Evolutionary conservation across 2,329 filamentous ascomycete genomes (phyloP).

Genomic region (Ceratocystis harringtonii): DNA sequence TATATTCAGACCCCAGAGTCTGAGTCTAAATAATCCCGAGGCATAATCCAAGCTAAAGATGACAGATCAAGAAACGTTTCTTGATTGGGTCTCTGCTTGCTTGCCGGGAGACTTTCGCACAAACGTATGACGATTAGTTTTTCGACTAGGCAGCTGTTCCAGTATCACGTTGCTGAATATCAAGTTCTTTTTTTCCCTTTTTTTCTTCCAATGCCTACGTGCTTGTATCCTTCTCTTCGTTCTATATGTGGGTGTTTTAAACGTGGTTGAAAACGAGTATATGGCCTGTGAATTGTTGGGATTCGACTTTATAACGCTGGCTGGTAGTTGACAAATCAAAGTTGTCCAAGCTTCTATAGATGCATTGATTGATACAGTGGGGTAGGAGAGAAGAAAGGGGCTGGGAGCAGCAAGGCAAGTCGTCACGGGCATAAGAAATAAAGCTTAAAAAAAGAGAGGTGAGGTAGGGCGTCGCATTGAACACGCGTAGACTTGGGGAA

Average conservation of each 20-base stretch:
- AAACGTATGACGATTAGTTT: not conserved
- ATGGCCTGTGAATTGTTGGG: too few relatives aligned
- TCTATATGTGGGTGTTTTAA: not conserved
- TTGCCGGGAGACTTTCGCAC: not conserved
- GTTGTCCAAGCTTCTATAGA: not conserved
- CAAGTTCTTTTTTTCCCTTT: not conserved
- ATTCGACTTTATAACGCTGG: not conserved
- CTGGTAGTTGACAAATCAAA: not conserved
- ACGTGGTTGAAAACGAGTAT: too few relatives aligned
- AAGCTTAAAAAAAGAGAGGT: not conserved
- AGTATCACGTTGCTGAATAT: slow-evolving; percentile 3
- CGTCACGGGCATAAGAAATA: not conserved
- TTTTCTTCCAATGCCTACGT: not conserved
- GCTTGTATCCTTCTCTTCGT: not conserved
- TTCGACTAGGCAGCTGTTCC: not conserved
- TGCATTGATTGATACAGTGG: not conserved
- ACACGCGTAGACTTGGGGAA: not conserved
- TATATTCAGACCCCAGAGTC: too few relatives aligned
- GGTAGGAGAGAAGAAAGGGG: not conserved
- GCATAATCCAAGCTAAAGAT: not conserved
- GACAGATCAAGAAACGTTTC: not conserved
- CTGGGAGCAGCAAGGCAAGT: not conserved
- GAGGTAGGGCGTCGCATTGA: not conserved
- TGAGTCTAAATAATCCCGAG: not conserved
- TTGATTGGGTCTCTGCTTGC: not conserved